Evolutionary conservation across 2,329 filamentous ascomycete species (phyloP), one percentile per base, ranked within the genome.

Genomic region (Stemphylium lycopersici): DNA sequence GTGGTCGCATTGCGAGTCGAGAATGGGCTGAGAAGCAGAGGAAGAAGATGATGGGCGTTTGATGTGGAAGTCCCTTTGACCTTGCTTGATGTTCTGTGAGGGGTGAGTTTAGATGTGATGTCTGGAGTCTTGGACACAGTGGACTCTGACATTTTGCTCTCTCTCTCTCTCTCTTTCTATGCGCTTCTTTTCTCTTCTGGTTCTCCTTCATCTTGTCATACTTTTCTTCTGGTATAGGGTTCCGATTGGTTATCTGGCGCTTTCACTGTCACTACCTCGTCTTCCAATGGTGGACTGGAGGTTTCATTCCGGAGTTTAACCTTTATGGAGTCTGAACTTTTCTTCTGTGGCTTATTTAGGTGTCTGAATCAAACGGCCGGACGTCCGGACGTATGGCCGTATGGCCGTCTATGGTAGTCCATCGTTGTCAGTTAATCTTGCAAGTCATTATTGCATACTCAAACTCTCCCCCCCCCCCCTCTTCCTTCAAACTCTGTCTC

Each of bases 21-120:
- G 79, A 81, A 64, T 82, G 80, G 80, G 80, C 80, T 4, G 78
- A 80, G 69, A 78, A 76, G 71, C 76, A 79, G 70, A 76, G 69
- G 70, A 74, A 72, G 70, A 76, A 70, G 65, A 59, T 62, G 59
- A 55, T 68, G 64, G 65, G 41, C 24, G 58, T 39, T n/a, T 51
- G 37, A 49, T 15, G 11, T 11, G 34, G 31, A 22, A 3, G 31
- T 5, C 11, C 18, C 24, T 38, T 20, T 8, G n/a, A 12, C 11
- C 6, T 26, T 20, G 24, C 20, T 10, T 31, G 22, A 15, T 4
- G 5, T 31, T 26, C 29, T 31, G 31, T n/a, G n/a, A n/a, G n/a
- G n/a, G 37, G 20, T 3, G 24, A 34, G 5, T 24, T 6, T 24
- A 24, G 22, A 6, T 24, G 22, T 24, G 6, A 6, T 24, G 22